A percentile compares a stretch with the other conserved stretches of the same genome.
These are phyloP conservation scores for Emericellopsis terricola DNA, from an alignment of 495 filamentous ascomycete species.

Conservation along the genomic window DNA sequence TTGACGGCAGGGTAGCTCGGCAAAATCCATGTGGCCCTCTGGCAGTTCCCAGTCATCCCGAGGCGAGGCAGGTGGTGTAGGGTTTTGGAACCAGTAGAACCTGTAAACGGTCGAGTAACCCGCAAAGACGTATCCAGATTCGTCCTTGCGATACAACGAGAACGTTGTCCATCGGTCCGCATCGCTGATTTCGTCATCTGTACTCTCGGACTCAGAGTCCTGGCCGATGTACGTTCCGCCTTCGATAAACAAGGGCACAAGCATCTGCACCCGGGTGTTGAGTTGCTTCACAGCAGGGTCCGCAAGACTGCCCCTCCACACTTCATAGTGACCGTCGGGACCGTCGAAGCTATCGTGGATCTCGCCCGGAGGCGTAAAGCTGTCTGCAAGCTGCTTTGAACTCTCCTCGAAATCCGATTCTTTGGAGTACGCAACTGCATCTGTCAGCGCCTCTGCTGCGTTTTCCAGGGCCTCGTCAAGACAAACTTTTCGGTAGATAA, in stretches of 20 bases:
- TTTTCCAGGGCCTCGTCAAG: too few species aligned
- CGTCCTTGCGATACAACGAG: constrained; percentile 57
- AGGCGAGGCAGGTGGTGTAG: constrained; percentile 8
- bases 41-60: constrained; percentile 11
- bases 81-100: constrained; percentile 44
- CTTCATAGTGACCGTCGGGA: constrained; percentile 22
- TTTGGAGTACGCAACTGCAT: constrained; percentile 42
- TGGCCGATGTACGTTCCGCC: constrained; percentile 56
- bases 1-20: constrained; percentile 41
- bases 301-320: constrained; percentile 32
- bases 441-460: constrained; percentile 12
- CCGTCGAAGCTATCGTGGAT: constrained; percentile 21
- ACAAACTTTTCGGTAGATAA: constrained; percentile 41
- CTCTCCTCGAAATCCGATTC: constrained; percentile 38
- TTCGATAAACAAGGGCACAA: constrained; percentile 82
- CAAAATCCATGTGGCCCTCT: constrained; percentile 11
- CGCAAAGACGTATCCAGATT: constrained; percentile 49
- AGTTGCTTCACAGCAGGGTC: constrained; percentile 41
- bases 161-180: constrained; percentile 76
- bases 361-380: constrained; percentile 40
- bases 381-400: constrained; percentile 30
- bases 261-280: constrained; percentile 60
- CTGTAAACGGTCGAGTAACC: constrained; percentile 83
- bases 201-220: constrained; percentile 34
- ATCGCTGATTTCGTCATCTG: constrained; percentile 14